Base-by-base conservation (phyloP, 1,284 basidiomycete species). In the Ganoderma multipileum region DNA sequence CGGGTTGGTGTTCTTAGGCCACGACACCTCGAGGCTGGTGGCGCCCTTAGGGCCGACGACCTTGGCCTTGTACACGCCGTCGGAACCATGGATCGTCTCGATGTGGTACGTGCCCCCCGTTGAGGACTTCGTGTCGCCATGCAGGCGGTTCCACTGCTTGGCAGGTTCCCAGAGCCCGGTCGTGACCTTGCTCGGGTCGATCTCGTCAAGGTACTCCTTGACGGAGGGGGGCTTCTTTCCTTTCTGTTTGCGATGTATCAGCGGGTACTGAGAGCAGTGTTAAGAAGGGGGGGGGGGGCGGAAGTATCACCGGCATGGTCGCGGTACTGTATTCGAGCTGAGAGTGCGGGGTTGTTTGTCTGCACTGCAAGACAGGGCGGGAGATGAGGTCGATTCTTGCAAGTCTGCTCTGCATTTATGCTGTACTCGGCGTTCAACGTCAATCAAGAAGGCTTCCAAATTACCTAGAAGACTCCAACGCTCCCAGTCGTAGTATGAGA, bases 141-240 rank as follows among this genome's bases (percentile, higher is more conserved):
- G 54, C 23, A 55, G 30, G 18, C 54, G 54, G 54, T 50, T 50
- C 47, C 47, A 50, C 47, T 50, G 47, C 47, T 50, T 50, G 47
- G 47, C 11, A 8, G 47, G 47, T 7, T 9, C 23, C 47, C 47
- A 50, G 12, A 55, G 54, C 0, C 30, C 54, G 14, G 30, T 16
- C 5, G 30, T 33, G 30, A 55, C 30, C 54, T 33, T 20, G 30
- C 18, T 12, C 5, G 23, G 23, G 54, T 55, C 28, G 26, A 55
- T 55, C 28, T 14, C 28, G 18, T 55, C 28, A 4, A 55, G 54
- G 30, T 55, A 33, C 16, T 55, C 54, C 12, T 36, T 55, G 30
- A 33, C 30, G 28, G 54, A 20, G 5, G 54, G 30, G 18, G 54
- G 9, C 12, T 33, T 33, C 28, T 55, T 23, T 47, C 44, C 44